These are phyloP conservation scores for Paramecium primaurelia DNA, from an alignment of 73 alveolate genomes.

Conservation along the genomic window DNA sequence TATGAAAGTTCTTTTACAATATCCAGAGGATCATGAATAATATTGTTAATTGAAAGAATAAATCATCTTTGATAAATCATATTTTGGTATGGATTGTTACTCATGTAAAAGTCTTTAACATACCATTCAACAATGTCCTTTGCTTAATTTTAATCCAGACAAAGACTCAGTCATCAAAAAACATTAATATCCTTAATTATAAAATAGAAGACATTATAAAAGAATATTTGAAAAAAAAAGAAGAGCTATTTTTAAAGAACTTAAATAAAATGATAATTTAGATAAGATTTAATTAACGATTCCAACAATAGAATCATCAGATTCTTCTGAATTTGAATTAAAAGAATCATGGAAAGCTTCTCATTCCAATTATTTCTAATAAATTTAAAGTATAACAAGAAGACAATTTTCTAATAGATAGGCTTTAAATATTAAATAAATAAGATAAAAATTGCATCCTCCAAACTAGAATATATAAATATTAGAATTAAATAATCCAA, in stretches of 20 bases:
- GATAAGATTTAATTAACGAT: background rate
- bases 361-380: background rate
- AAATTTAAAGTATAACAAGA: background rate
- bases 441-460: background rate
- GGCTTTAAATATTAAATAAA: background rate
- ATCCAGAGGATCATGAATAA: background rate
- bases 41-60: background rate
- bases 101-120: background rate
- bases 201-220: background rate
- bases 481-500: background rate
- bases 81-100: background rate
- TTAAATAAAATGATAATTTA: background rate
- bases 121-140: background rate
- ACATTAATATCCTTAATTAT: background rate
- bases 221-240: background rate
- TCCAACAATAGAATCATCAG: conserved; percentile 21
- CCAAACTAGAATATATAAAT: background rate
- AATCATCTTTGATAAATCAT: background rate
- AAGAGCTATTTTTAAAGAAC: background rate
- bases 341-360: background rate
- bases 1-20: background rate
- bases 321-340: conserved; percentile 13
- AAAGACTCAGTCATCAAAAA: background rate
- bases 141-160: background rate
- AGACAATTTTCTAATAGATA: background rate